These are phyloP conservation scores for Penstemon davidsonii DNA, from an alignment of 257 asterid genomes.

Conservation along the genomic window DNA sequence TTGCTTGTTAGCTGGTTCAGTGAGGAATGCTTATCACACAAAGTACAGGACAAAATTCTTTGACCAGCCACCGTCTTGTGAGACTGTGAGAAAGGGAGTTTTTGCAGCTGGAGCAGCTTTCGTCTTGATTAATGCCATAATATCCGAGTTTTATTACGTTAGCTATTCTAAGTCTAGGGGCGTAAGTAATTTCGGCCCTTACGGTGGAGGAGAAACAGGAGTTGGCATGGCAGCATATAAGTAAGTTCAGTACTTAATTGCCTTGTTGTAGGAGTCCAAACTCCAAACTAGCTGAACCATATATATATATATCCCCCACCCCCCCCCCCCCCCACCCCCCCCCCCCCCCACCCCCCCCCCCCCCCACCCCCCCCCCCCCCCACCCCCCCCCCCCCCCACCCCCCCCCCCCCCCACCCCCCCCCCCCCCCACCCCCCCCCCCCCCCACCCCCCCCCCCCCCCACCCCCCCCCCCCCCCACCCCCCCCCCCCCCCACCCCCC, in stretches of 20 bases:
- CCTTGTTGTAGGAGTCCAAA: background rate
- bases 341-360: no score
- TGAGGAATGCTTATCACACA: constrained; percentile 66
- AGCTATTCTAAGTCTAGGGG: constrained; percentile 35
- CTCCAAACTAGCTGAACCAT: background rate
- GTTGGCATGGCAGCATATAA: constrained; percentile 38
- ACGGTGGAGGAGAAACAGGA: constrained; percentile 31
- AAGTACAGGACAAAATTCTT: constrained; percentile 37
- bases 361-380: no score
- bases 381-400: no score
- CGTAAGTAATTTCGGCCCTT: constrained; percentile 12
- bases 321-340: no score
- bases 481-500: no score
- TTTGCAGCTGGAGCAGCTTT: constrained; percentile 53
- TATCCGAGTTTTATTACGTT: constrained; percentile 36
- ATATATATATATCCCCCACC: background rate
- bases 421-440: no score
- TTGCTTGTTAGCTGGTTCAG: constrained; percentile 67
- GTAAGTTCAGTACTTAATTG: background rate
- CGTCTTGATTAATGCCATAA: constrained; percentile 35
- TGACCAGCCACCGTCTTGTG: constrained; percentile 40
- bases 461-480: no score
- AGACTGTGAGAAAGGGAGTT: constrained; percentile 46
- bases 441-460: no score
- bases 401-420: no score